A percentile compares a stretch with the other conserved stretches of the same genome.
phyloP scores from a whole-genome alignment of 345 rosid species.

The Rhizophora apiculata region DNA sequence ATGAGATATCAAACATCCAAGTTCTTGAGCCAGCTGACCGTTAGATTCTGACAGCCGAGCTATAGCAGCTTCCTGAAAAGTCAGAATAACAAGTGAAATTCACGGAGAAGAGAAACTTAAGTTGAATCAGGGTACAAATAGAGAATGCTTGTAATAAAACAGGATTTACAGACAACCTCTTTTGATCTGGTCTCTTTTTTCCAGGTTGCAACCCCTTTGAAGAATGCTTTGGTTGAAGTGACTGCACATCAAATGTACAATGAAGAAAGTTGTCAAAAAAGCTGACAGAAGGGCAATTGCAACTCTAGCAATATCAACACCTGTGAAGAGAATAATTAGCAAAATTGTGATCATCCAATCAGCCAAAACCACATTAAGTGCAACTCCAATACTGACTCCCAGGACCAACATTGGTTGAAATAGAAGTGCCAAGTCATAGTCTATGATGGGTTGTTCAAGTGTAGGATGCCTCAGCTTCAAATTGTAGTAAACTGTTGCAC shows the following conservation, averaged over 20 bases:
- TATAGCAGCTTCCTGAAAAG: conserved; percentile 34
- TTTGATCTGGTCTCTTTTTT: conserved; percentile 45
- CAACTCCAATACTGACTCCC: conserved; percentile 77
- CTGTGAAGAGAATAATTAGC: conserved; percentile 76
- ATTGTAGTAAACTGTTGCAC: conserved; percentile 76
- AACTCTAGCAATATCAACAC: conserved; percentile 29
- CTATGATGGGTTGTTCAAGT: conserved; percentile 69
- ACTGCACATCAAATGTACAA: conserved; percentile 18
- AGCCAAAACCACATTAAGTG: conserved; percentile 68
- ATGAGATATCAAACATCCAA: not conserved
- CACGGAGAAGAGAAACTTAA: not conserved
- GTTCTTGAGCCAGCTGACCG: conserved; percentile 21
- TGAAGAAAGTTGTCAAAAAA: conserved; percentile 6
- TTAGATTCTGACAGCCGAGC: conserved; percentile 21
- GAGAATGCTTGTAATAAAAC: not conserved
- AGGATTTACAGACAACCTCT: conserved; percentile 22
- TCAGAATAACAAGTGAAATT: not conserved
- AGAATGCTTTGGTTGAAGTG: conserved; percentile 44
- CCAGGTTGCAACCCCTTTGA: conserved; percentile 48
- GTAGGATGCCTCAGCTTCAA: conserved; percentile 74
- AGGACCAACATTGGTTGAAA: conserved; percentile 89
- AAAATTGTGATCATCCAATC: conserved; percentile 85
- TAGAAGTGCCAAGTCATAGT: conserved; percentile 74
- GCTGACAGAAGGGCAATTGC: not conserved
- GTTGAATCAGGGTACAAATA: not conserved